Base-by-base conservation (phyloP, 2,329 filamentous ascomycete species). In the Aureobasidium sp. region DNA sequence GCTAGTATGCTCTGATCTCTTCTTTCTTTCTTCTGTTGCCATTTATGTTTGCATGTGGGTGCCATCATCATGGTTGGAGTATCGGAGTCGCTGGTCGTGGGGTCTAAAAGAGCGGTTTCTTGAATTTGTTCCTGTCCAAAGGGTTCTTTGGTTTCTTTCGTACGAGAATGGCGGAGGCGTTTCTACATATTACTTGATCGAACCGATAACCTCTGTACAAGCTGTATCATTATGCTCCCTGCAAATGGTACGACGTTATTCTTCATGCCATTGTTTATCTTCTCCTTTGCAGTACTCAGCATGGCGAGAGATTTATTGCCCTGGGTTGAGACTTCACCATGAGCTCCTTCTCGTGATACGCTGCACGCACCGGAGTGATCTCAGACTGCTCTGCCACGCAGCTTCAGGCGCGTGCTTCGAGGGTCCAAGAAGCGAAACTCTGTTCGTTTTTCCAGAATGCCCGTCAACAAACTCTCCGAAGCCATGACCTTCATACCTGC, bases 41-140 rank as follows among this genome's bases (percentile, higher is more conserved):
- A 60, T 60, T 60, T 60, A 60, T 60, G 57, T 51, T 50, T 60
- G 57, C 57, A 60, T 60, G 57, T 60, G 57, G 57, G 57, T 42
- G 46, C 57, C 57, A 60, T 60, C 44, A 51, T 60, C 46, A 60
- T 60, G 57, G 57, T 50, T 3, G 57, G 57, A 60, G 57, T 60
- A 34, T 29, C 15, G 57, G 57, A 60, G 57, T 60, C 57, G 57
- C 44, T 51, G 44, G 57, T 60, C 41, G 53, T 57, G 53, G 46
- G 57, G 57, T 50, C 46, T 42, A 60, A 60, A 51, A 60, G 39
- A 60, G 57, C 57, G 57, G 57, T 60, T 60, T 50, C 53, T 57
- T 46, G 53, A 51, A 42, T 60, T 60, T 60, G 46, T 50, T 60
- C 34, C 32, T 51, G 44, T 60, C 46, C 34, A 42, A 60, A 51